Base-by-base conservation (phyloP, 352 stramenopile genomes). In the Globisporangium emineosum region DNA sequence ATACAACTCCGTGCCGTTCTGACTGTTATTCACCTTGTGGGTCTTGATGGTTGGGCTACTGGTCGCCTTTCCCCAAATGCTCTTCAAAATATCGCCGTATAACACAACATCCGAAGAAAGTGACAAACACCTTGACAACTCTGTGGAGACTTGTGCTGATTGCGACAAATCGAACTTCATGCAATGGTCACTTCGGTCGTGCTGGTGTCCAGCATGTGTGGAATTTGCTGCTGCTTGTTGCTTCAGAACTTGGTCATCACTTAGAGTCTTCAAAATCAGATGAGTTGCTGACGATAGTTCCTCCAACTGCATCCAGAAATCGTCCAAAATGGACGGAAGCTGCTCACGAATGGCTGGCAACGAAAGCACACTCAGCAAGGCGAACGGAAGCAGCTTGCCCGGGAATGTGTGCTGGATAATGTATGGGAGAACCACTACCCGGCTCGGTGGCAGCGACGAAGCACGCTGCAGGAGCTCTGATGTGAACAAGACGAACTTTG, bases 341-440 rank as follows among this genome's bases (percentile, higher is more conserved):
- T 60, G 59, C 19, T 78, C 65, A n/a, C 78, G 79, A 69, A 90
- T 69, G 1, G 75, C 78, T 9, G 83, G 79, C 7, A 96, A 57
- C 6, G 84, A 93, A 45, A 86, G 71, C 2, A 83, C 57, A 35
- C 81, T 91, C 5, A 96, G 57, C 19, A 96, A 37, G 12, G 88
- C 64, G 67, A 93, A 94, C 6, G 84, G 79, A n/a, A 96, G 60
- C 2, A 94, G 51, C 59, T 90, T 94, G 3, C 82, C 84, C 3
- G 77, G 56, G 43, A 93, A 91, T 47, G 76, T 88, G 32, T 73
- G 71, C 58, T 91, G 77, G 7, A 89, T 59, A 15, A 83, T 29
- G 27, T 71, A 66, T 5, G 75, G 70, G 17, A 88, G 43, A 10
- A 60, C 3, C 7, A 59, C 52, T 0, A 33, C 57, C 30, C 79